A percentile compares a stretch with the other conserved stretches of the same genome.
phyloP scores from a whole-genome alignment of 768 basidiomycete species.

The Suillus subluteus region DNA sequence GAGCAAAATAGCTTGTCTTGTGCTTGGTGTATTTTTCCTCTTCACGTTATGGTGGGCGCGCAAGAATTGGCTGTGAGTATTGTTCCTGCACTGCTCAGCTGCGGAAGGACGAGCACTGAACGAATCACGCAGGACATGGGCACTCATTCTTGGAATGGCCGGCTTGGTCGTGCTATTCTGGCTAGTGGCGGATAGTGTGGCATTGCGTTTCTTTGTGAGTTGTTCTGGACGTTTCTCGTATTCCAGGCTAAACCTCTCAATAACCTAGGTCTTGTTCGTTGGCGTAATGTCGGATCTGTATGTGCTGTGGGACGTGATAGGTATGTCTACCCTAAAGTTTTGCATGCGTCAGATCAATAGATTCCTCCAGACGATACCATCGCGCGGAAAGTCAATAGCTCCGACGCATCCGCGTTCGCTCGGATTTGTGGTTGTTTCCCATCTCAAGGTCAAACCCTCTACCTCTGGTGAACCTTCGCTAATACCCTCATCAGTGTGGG shows the following conservation, averaged over 20 bases:
- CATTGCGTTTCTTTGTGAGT: constrained; percentile 75
- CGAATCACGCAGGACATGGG: constrained; percentile 62
- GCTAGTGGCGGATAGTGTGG: constrained; percentile 77
- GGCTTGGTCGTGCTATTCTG: constrained; percentile 82
- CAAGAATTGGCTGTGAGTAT: constrained; percentile 67
- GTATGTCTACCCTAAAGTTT: constrained; percentile 39
- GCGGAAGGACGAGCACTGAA: not conserved
- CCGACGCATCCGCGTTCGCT: constrained; percentile 86
- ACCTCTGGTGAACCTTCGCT: not conserved
- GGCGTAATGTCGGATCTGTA: constrained; percentile 90
- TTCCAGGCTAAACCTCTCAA: not conserved
- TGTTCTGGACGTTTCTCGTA: no score
- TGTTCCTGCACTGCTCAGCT: not conserved
- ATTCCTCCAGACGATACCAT: constrained; percentile 72
- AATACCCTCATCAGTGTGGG: constrained; percentile 64
- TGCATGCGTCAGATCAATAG: constrained; percentile 7
- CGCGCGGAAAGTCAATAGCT: constrained; percentile 81
- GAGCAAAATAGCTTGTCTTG: constrained; percentile 80
- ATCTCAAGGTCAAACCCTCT: constrained; percentile 58
- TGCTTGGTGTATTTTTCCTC: constrained; percentile 83
- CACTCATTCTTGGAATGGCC: constrained; percentile 76
- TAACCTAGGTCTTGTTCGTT: constrained; percentile 70
- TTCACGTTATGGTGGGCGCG: constrained; percentile 90
- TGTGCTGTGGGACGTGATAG: constrained; percentile 86
- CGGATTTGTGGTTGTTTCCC: constrained; percentile 85